Base-by-base conservation (phyloP, 306 rosid species). In the Cajanus cajan region DNA sequence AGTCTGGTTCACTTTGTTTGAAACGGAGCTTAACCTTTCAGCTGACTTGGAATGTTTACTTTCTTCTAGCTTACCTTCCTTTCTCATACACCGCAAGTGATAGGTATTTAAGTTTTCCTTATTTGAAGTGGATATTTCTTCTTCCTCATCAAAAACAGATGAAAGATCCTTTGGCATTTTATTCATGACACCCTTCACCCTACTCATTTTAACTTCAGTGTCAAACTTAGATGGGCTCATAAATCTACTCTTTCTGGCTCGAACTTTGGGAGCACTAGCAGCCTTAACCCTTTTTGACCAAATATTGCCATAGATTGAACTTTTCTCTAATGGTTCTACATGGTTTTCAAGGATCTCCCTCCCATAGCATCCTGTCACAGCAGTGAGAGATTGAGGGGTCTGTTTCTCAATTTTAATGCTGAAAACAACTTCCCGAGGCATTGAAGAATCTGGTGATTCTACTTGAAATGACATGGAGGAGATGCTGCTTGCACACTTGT, bases 231-330 rank as follows among this genome's bases (percentile, higher is more conserved):
- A 67, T 13, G 41, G 79, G 37, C 25, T 62, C 34, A 36, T 74
- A 28, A 72, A 54, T 86, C 83, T 79, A 47, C 83, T 85, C 78
- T 33, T 76, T 44, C 87, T 84, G 19, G 85, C 87, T 78, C 37
- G 86, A 77, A 82, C 76, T 73, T 52, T 84, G 79, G 87, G 87
- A 78, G 82, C 90, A 85, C 88, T 89, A 37, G 77, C 82, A 85
- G 86, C 87, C 87, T 86, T 91, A 66, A 90, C 93, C 78, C 91
- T 89, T 84, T 89, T 90, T 48, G 86, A 84, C 96, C 92, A 87
- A 86, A 84, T 80, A 80, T 84, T 88, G 40, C 54, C 37, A 65
- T 43, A 68, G 80, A 70, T 37, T 50, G 80, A 44, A 44, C 70
- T 73, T 68, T 78, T 77, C 66, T 85, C 83, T 2, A 68, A 45